These are phyloP conservation scores for Chenopodium quinoa DNA, from an alignment of 148 eudicot species.

Conservation along the genomic window DNA sequence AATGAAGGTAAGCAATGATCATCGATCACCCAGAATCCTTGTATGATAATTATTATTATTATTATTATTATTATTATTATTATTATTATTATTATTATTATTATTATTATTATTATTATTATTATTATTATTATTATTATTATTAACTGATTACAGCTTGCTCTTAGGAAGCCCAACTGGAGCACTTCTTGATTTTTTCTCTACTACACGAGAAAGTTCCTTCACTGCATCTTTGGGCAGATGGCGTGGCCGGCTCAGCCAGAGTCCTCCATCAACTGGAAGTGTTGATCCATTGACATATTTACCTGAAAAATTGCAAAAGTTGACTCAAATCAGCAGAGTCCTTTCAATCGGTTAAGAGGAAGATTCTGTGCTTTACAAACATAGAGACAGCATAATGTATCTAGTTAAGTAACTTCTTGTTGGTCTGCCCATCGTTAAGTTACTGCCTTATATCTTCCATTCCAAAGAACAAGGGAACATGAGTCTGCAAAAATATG, in stretches of 20 bases:
- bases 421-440: not conserved
- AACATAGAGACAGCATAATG: no score
- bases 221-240: slow-evolving; percentile 76
- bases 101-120: no score
- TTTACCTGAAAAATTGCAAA: slow-evolving; percentile 49
- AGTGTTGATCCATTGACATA: slow-evolving; percentile 69
- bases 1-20: not conserved
- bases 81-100: not conserved
- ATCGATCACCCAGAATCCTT: not conserved
- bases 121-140: not conserved
- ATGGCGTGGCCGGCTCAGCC: slow-evolving; percentile 84
- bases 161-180: slow-evolving; percentile 67
- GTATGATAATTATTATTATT: not conserved
- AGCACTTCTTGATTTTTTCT: slow-evolving; percentile 62
- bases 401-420: not conserved
- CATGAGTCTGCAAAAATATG: not conserved
- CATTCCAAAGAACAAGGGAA: not conserved
- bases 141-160: slow-evolving; percentile 46
- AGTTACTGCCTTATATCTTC: not conserved
- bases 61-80: no score
- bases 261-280: slow-evolving; percentile 83
- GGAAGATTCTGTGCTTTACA: not conserved
- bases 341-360: not conserved
- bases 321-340: not conserved
- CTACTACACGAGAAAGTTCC: slow-evolving; percentile 75